phyloP scores from a whole-genome alignment of 2,329 filamentous ascomycete genomes.

The Aspergillus spinulosporus region DNA sequence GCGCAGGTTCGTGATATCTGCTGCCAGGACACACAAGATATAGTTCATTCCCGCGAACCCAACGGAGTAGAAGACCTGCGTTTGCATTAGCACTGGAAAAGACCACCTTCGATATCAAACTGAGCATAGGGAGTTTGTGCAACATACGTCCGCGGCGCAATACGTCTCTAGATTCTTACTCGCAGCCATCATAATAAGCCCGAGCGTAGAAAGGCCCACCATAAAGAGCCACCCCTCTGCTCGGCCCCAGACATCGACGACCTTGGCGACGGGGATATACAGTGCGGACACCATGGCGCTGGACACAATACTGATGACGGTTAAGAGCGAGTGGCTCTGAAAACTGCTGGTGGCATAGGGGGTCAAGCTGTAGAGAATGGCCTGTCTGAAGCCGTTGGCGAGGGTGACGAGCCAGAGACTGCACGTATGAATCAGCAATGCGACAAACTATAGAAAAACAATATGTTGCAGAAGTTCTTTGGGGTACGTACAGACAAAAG shows the following conservation, averaged over 20 bases:
- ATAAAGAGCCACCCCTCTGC: slow-evolving; percentile 52
- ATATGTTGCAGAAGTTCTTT: too few relatives aligned
- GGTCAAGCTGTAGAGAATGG: slow-evolving; percentile 6
- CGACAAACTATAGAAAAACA: background rate
- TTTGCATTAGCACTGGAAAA: too few relatives aligned
- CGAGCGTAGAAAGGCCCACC: slow-evolving; percentile 21
- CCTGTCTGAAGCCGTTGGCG: slow-evolving; percentile 12
- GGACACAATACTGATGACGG: slow-evolving; percentile 51
- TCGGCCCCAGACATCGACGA: slow-evolving; percentile 64
- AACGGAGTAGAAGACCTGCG: slow-evolving; percentile 48
- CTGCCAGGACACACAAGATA: slow-evolving; percentile 58
- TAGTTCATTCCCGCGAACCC: slow-evolving; percentile 59
- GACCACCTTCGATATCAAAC: too few relatives aligned
- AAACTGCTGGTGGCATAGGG: slow-evolving; percentile 17
- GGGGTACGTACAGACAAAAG: background rate
- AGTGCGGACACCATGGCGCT: slow-evolving; percentile 57
- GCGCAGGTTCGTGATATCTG: slow-evolving; percentile 61
- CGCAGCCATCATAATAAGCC: slow-evolving; percentile 62
- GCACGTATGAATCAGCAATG: background rate
- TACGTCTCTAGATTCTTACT: slow-evolving; percentile 63
- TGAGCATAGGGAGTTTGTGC: too few relatives aligned
- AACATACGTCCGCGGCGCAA: slow-evolving; percentile 57
- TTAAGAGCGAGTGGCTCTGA: slow-evolving; percentile 11
- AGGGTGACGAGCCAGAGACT: slow-evolving; percentile 18
- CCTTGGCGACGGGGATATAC: slow-evolving; percentile 62